Conservation (phyloP, 169 alveolate genomes). For the Blepharisma undulans region DNA sequence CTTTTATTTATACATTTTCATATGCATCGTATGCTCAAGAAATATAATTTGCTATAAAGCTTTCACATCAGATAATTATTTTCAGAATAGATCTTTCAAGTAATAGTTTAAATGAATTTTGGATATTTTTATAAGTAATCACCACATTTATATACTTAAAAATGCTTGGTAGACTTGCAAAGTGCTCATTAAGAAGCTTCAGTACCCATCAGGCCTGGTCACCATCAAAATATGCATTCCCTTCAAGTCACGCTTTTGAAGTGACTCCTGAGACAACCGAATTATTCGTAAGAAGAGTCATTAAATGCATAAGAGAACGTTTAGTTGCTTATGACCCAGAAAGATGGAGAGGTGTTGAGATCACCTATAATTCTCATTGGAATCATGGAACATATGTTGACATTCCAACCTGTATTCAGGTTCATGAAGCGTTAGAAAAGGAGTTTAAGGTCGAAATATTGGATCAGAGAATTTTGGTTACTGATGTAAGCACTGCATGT, state of each 20-base stretch:
- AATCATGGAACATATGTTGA: constrained; percentile 13
- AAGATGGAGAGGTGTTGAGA: constrained; percentile 27
- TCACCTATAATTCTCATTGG: constrained; percentile 35
- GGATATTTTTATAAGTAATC: no score
- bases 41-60: background rate
- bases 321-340: constrained; percentile 16
- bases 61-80: background rate
- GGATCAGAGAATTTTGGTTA: constrained; percentile 14
- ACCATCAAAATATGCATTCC: background rate
- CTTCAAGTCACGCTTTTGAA: background rate
- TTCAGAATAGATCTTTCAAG: background rate
- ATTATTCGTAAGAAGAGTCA: constrained; percentile 32
- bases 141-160: background rate
- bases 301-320: constrained; percentile 11
- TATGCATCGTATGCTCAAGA: background rate
- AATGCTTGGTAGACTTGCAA: background rate
- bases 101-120: no score
- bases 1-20: no score
- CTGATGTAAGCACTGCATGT: constrained; percentile 34
- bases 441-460: constrained; percentile 38
- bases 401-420: constrained; percentile 34
- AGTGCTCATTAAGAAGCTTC: background rate
- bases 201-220: background rate
- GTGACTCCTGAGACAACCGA: constrained; percentile 9
- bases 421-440: constrained; percentile 41